These are phyloP conservation scores for Blastocystis sp. DNA, from an alignment of 352 stramenopile genomes.

Conservation along the genomic window DNA sequence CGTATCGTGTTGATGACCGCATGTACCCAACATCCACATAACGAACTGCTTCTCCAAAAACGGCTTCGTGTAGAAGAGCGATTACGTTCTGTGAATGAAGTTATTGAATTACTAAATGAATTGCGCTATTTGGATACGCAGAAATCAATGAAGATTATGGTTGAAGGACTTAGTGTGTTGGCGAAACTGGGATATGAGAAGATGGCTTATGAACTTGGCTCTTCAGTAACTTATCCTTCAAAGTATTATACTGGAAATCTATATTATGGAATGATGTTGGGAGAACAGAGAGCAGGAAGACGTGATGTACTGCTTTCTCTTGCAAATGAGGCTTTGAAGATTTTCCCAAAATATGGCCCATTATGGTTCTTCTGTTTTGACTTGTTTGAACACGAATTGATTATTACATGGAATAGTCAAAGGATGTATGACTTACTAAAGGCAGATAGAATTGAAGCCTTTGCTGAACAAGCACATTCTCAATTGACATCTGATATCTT, in stretches of 20 bases:
- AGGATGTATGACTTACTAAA: not conserved
- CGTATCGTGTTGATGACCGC: constrained; percentile 72
- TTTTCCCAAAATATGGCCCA: constrained; percentile 77
- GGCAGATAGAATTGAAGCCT: not conserved
- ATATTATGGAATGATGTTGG: constrained; percentile 76
- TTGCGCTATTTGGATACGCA: constrained; percentile 72
- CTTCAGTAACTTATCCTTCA: not conserved
- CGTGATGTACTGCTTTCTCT: constrained; percentile 71
- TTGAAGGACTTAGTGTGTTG: constrained; percentile 77
- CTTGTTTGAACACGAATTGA: constrained; percentile 69
- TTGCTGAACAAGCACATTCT: not conserved
- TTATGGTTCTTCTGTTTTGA: constrained; percentile 80
- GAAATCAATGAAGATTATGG: constrained; percentile 77
- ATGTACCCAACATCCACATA: constrained; percentile 71
- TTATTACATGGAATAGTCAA: not conserved
- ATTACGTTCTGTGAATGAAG: constrained; percentile 69
- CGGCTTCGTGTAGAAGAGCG: constrained; percentile 75
- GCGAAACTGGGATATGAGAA: constrained; percentile 72
- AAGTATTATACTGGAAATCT: constrained; percentile 74
- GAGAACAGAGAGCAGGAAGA: constrained; percentile 70
- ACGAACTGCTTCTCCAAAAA: constrained; percentile 72
- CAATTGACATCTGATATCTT: constrained; percentile 36
- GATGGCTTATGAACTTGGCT: constrained; percentile 68
- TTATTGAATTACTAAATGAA: constrained; percentile 71
- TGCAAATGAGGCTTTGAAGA: constrained; percentile 72